A percentile compares a stretch with the other conserved stretches of the same genome.
Conservation (phyloP, 352 stramenopile genomes). For the Phytophthora quininea region DNA sequence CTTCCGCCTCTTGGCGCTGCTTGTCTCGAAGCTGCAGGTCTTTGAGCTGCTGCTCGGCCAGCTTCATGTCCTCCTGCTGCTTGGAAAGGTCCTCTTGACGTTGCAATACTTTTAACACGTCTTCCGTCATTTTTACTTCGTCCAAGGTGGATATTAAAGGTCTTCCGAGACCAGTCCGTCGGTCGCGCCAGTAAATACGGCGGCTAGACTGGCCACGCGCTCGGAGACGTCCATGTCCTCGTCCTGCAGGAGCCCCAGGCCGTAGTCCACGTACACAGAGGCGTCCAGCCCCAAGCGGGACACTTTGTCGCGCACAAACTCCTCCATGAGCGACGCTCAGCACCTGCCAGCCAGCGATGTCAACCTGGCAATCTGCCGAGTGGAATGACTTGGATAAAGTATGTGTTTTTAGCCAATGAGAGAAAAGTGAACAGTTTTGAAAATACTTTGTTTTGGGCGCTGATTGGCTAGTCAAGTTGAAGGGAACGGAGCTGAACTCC, state of each 20-base stretch:
- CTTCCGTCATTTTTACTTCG: constrained; percentile 48
- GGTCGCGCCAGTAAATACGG: constrained; percentile 63
- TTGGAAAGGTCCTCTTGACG: constrained; percentile 39
- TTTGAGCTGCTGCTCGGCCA: constrained; percentile 53
- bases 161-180: constrained; percentile 56
- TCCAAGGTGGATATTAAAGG: constrained; percentile 49
- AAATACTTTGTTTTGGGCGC: no score
- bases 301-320: constrained; percentile 67
- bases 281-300: constrained; percentile 58
- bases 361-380: no score
- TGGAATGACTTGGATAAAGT: not conserved
- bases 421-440: no score
- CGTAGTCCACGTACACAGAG: constrained; percentile 86
- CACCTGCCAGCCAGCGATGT: not conserved
- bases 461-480: no score
- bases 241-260: constrained; percentile 67
- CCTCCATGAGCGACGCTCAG: constrained; percentile 47
- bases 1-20: constrained; percentile 64
- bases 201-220: constrained; percentile 66
- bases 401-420: not conserved
- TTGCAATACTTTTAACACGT: constrained; percentile 53
- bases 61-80: constrained; percentile 42
- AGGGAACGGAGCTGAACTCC: no score
- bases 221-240: constrained; percentile 75
- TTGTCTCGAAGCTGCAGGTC: constrained; percentile 64